Conservation (phyloP, 805 yeast species). For the Saccharomycopsis malanga region DNA sequence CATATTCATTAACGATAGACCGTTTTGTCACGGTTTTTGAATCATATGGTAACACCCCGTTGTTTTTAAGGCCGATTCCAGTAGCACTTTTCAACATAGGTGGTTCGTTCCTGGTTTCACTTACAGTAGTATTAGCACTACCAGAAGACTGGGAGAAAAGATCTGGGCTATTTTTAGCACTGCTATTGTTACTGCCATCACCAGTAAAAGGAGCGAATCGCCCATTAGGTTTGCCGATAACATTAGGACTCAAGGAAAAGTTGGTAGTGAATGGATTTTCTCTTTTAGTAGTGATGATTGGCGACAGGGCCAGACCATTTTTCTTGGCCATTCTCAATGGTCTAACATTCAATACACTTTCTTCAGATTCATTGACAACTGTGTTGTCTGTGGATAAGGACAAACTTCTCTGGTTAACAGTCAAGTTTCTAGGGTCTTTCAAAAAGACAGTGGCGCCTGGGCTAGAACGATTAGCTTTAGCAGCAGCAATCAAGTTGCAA, state of each 20-base stretch:
- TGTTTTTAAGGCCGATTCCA: slow-evolving; percentile 5
- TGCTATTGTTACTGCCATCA: background rate
- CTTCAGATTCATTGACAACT: background rate
- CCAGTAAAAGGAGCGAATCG: background rate
- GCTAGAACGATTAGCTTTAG: slow-evolving; percentile 34
- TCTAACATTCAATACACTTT: slow-evolving; percentile 28
- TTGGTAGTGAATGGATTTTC: slow-evolving; percentile 24
- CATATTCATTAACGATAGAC: slow-evolving; percentile 1
- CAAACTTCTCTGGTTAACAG: background rate
- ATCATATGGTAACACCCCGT: background rate
- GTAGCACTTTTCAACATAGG: background rate
- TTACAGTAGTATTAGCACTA: background rate
- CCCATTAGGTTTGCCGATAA: slow-evolving; percentile 2
- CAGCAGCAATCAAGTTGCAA: slow-evolving; percentile 52
- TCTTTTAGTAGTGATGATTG: slow-evolving; percentile 19
- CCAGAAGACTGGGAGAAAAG: background rate
- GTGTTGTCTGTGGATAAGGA: background rate
- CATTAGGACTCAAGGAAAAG: slow-evolving; percentile 23
- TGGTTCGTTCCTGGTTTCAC: background rate
- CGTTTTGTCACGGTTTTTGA: background rate
- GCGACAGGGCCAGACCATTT: slow-evolving; percentile 27
- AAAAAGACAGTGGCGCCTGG: background rate
- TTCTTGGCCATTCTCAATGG: slow-evolving; percentile 65
- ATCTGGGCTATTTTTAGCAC: background rate
- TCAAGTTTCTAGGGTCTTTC: slow-evolving; percentile 19